phyloP scores from a whole-genome alignment of 371 early-diverging fungal species.

The Furculomyces boomerangus region DNA sequence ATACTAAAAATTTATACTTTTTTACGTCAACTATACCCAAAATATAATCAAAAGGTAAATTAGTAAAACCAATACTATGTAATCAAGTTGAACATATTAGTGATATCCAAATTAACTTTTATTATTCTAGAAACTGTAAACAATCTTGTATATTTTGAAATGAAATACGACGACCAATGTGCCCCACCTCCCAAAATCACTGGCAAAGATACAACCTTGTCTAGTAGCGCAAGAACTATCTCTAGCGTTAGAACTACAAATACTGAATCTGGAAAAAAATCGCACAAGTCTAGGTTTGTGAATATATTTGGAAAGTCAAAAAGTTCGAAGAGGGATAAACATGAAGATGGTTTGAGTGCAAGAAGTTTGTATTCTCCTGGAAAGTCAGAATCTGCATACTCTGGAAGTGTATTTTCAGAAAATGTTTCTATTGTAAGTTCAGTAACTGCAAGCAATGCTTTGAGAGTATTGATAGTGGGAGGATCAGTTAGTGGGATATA shows the following conservation, averaged over 20 bases:
- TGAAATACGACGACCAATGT: background rate
- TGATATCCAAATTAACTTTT: too few relatives aligned
- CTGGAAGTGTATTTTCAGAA: background rate
- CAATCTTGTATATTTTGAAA: too few relatives aligned
- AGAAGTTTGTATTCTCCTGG: background rate
- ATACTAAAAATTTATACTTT: too few relatives aligned
- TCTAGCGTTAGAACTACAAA: background rate
- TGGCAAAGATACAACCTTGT: background rate
- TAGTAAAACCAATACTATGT: too few relatives aligned
- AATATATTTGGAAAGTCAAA: background rate
- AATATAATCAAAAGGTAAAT: too few relatives aligned
- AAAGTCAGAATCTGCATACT: background rate
- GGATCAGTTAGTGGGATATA: background rate
- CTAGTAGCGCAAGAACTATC: background rate
- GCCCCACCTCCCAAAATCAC: background rate
- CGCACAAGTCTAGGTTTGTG: background rate
- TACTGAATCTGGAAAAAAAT: background rate
- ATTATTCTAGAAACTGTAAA: too few relatives aligned
- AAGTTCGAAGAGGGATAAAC: background rate
- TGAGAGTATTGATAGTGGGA: background rate
- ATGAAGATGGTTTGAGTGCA: background rate
- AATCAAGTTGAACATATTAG: too few relatives aligned
- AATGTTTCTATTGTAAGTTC: background rate
- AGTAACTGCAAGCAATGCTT: background rate
- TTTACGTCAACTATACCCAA: too few relatives aligned